Conservation (phyloP, 176 grass and related monocot genomes). For the Pharus latifolius region DNA sequence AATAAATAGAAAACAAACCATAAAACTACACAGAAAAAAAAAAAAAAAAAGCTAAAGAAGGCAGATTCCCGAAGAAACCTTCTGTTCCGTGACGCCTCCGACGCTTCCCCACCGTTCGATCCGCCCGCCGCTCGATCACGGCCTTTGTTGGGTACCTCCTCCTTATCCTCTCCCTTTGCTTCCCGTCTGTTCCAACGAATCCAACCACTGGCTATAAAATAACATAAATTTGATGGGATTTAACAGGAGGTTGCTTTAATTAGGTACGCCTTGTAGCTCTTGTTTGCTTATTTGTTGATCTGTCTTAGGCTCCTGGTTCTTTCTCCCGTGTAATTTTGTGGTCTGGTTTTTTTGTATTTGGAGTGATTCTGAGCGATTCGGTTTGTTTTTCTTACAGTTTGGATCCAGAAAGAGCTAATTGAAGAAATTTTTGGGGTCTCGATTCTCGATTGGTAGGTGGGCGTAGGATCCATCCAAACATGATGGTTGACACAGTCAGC, state of each 20-base stretch:
- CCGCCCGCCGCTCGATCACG: background rate
- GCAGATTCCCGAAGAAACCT: conserved; percentile 31
- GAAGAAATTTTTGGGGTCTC: background rate
- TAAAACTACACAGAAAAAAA: background rate
- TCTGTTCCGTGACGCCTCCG: background rate
- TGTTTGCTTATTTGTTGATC: background rate
- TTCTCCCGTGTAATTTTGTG: background rate
- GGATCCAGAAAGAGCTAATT: background rate
- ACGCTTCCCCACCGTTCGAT: conserved; percentile 8
- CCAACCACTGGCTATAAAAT: background rate
- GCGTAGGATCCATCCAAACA: conserved; percentile 32
- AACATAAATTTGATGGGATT: background rate
- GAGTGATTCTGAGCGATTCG: background rate
- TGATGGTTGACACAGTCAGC: conserved; percentile 61
- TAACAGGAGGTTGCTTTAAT: background rate
- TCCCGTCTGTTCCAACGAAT: background rate
- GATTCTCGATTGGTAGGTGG: background rate
- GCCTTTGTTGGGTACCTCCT: background rate
- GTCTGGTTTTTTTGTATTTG: background rate
- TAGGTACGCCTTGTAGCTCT: background rate
- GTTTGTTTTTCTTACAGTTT: conserved; percentile 11
- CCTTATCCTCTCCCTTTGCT: conserved; percentile 4
- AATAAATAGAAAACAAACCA: background rate
- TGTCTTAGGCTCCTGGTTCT: background rate
- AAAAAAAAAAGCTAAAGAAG: background rate